Base-by-base conservation (phyloP, 306 rosid genomes). In the Vigna mungo region DNA sequence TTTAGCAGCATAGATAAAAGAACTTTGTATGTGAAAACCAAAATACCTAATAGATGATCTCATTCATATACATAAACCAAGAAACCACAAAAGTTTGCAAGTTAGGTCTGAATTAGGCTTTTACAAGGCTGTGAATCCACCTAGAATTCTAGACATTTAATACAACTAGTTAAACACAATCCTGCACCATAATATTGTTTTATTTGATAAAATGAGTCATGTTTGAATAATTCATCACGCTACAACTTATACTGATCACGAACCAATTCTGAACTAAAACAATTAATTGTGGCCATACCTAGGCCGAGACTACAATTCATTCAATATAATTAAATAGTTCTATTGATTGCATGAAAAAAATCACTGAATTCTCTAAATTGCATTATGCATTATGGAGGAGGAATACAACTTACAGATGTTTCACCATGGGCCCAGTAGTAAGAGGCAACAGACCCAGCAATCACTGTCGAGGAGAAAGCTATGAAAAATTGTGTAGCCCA, bases 381-480 rank as follows among this genome's bases (percentile, higher is more conserved):
- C 10, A 73, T 21, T 52, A 81, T 60, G 54, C 27, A 65, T 39
- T 55, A 64, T 46, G 80, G 74, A 79, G 9, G 74, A 25, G 71
- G 77, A 72, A 71, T 47, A 83, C 41, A 74, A 83, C 98, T 89
- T 88, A 95, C 99, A 34, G 97, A 90, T 62, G 92, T 74, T 79
- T 95, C 97, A 44, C 91, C 96, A 17, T 86, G 86, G 64, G 93
- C 94, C 99, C 99, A 95, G 67, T 95, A 95, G 68, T 95, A 95
- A 47, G 99, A 88, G 62, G 99, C 97, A 39, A 95, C 96, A 55
- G 96, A 89, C 64, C 99, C 99, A 6, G 97, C 97, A 85, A 95
- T 87, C 56, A 95, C 94, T 1, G 99, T 90, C 16, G 96, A 88
- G 32, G 97, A 92, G 87, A 88, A 89, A 48, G 99, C 96, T 59